These are phyloP conservation scores for Aristolochia fimbriata DNA, from an alignment of 164 flowering plant genomes.

Conservation along the genomic window DNA sequence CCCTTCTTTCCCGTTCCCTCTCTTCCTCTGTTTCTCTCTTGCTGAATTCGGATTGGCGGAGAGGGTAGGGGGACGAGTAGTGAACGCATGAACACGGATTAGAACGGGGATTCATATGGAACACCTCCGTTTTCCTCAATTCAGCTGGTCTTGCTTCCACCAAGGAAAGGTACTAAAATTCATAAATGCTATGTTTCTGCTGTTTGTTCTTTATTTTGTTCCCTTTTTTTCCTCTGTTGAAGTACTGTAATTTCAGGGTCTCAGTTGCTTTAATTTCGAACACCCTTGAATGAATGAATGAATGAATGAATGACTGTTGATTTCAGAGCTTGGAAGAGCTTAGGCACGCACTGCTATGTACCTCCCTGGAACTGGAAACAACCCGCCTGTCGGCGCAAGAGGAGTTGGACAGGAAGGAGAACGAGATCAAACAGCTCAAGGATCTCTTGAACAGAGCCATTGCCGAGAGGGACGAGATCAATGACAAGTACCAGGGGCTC, in stretches of 20 bases:
- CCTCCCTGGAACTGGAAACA: constrained; percentile 42
- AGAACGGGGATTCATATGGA: neutral
- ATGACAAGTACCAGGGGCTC: constrained; percentile 36
- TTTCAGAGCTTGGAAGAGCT: constrained; percentile 44
- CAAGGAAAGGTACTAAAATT: neutral
- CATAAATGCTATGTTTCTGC: no score
- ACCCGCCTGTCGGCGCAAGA: constrained; percentile 36
- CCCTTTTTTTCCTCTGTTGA: no score
- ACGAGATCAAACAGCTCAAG: constrained; percentile 26
- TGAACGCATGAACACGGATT: neutral
- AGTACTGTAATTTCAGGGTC: neutral
- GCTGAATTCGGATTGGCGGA: neutral
- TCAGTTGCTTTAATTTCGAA: no score
- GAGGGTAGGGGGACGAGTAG: neutral
- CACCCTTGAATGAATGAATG: no score
- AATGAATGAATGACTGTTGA: no score
- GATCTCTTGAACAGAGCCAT: constrained; percentile 32
- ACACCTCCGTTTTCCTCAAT: neutral
- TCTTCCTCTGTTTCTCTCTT: neutral
- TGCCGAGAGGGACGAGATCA: constrained; percentile 73
- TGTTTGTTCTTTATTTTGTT: neutral
- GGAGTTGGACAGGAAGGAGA: constrained; percentile 39
- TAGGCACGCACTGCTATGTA: constrained; percentile 36
- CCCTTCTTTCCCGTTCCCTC: neutral
- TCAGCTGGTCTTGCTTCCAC: constrained; percentile 1